Conservation (phyloP, 768 basidiomycete species). For the Harrya chromipes region DNA sequence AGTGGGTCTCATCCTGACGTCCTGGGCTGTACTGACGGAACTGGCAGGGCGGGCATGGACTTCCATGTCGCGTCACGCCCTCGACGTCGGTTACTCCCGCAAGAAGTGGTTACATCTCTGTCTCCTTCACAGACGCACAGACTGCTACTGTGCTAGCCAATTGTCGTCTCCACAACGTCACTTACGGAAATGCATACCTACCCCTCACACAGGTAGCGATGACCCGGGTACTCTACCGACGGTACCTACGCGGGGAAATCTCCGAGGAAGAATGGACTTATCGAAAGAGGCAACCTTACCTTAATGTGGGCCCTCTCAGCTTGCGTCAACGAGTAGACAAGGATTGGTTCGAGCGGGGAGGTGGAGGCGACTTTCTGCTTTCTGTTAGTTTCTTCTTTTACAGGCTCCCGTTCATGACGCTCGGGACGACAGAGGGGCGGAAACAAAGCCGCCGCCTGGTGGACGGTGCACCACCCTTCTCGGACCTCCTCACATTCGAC, state of each 20-base stretch:
- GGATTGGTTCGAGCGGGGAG: slow-evolving; percentile 46
- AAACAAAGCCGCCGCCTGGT: background rate
- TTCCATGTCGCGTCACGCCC: too few relatives aligned
- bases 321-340: slow-evolving; percentile 47
- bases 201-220: slow-evolving; percentile 52
- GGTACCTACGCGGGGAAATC: slow-evolving; percentile 47
- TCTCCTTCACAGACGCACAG: slow-evolving; percentile 25
- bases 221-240: slow-evolving; percentile 47
- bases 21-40: too few relatives aligned
- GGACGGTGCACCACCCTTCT: slow-evolving; percentile 36
- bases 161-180: slow-evolving; percentile 43
- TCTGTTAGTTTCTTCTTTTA: slow-evolving; percentile 43
- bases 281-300: slow-evolving; percentile 47
- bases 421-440: slow-evolving; percentile 16
- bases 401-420: slow-evolving; percentile 48
- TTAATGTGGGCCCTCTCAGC: slow-evolving; percentile 48
- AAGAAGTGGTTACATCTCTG: too few relatives aligned
- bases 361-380: slow-evolving; percentile 41
- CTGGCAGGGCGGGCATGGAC: too few relatives aligned
- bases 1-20: too few relatives aligned
- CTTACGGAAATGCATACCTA: slow-evolving; percentile 50
- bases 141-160: slow-evolving; percentile 32
- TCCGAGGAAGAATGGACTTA: slow-evolving; percentile 50
- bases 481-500: slow-evolving; percentile 39
- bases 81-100: too few relatives aligned